phyloP scores from a whole-genome alignment of 106 monocot genomes.

The Amphibolis antarctica region DNA sequence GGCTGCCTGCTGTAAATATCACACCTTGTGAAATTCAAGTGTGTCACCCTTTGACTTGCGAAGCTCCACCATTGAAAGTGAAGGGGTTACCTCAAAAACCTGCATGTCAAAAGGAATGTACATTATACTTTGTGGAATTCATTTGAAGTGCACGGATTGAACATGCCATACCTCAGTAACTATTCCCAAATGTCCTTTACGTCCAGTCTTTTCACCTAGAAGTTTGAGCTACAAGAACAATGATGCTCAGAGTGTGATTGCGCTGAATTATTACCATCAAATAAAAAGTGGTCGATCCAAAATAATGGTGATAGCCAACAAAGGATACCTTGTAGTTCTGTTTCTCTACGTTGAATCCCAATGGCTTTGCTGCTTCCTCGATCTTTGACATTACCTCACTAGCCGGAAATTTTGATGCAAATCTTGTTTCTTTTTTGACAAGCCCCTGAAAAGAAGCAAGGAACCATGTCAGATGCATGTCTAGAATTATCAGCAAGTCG shows the following conservation, averaged over 20 bases:
- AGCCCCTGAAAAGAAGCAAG: constrained; percentile 23
- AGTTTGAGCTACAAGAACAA: constrained; percentile 52
- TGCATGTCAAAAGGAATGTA: not conserved
- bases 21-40: constrained; percentile 25
- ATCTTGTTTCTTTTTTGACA: constrained; percentile 73
- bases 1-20: not conserved
- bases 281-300: not conserved
- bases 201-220: constrained; percentile 67
- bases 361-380: constrained; percentile 54
- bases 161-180: constrained; percentile 86
- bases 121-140: not conserved
- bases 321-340: constrained; percentile 58
- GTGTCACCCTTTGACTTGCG: constrained; percentile 24
- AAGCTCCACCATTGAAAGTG: constrained; percentile 20
- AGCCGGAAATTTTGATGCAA: constrained; percentile 65
- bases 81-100: constrained; percentile 23
- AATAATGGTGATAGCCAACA: not conserved
- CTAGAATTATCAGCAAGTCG: too few relatives aligned
- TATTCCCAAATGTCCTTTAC: constrained; percentile 76
- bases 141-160: too few relatives aligned
- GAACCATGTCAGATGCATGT: too few relatives aligned
- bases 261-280: not conserved
- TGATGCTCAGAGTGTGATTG: not conserved
- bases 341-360: constrained; percentile 75
- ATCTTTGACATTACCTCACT: constrained; percentile 71